Conservation (phyloP, 768 basidiomycete species). For the Chalciporus piperatus region DNA sequence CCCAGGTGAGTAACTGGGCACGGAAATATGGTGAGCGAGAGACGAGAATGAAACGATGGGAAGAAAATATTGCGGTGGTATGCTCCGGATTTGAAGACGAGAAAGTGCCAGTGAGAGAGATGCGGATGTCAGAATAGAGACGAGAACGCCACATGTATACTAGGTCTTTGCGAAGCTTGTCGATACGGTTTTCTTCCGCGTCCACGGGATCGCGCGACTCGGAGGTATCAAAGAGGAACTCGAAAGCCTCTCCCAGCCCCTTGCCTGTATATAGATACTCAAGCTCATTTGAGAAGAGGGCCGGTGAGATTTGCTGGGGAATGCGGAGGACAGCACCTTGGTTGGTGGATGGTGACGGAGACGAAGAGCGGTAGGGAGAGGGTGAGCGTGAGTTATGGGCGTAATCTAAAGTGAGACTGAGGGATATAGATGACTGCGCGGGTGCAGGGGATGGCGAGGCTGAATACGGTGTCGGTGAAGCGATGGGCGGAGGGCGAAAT, state of each 20-base stretch:
- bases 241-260: conserved; percentile 84
- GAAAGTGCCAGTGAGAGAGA: conserved; percentile 71
- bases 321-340: conserved; percentile 54
- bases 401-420: conserved; percentile 46
- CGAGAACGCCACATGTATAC: conserved; percentile 97
- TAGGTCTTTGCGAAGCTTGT: conserved; percentile 88
- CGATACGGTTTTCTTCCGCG: conserved; percentile 58
- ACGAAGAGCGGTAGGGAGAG: conserved; percentile 43
- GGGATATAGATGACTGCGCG: conserved; percentile 60
- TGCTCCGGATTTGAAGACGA: conserved; percentile 62
- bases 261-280: conserved; percentile 95
- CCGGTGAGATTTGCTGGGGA: conserved; percentile 66
- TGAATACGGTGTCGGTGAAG: conserved; percentile 49
- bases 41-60: conserved; percentile 90
- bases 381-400: conserved; percentile 42
- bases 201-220: conserved; percentile 43
- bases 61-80: conserved; percentile 81
- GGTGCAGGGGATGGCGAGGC: conserved; percentile 50
- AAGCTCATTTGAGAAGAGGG: conserved; percentile 84
- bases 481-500: conserved; percentile 56
- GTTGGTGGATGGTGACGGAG: conserved; percentile 45
- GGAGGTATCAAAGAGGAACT: conserved; percentile 74
- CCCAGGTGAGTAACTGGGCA: conserved; percentile 71
- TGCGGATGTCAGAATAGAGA: conserved; percentile 88
- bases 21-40: conserved; percentile 89